These are phyloP conservation scores for Lecanicillium sp. DNA, from an alignment of 2,329 filamentous ascomycete species.

Conservation along the genomic window DNA sequence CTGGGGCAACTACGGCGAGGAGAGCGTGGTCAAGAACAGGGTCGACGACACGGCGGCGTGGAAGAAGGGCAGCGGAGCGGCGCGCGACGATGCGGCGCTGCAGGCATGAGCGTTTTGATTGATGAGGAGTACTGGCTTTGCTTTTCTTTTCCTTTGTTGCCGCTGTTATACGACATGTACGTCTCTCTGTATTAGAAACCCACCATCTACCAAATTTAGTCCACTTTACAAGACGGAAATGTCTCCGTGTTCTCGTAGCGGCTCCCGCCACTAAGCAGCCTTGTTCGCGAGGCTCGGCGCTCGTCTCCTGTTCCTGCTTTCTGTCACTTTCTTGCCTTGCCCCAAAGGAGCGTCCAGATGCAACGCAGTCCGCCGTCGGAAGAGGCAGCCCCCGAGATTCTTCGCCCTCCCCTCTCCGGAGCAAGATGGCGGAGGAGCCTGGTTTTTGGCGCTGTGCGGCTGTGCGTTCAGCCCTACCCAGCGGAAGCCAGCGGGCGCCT, in stretches of 20 bases:
- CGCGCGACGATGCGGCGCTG: slow-evolving; percentile 52
- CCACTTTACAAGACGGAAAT: too few relatives aligned
- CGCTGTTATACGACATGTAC: not conserved
- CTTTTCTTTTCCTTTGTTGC: not conserved
- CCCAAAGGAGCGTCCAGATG: too few relatives aligned
- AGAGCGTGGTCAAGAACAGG: slow-evolving; percentile 43
- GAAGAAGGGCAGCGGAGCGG: slow-evolving; percentile 51
- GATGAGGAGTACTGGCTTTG: not conserved
- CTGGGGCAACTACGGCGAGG: slow-evolving; percentile 59
- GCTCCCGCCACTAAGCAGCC: too few relatives aligned
- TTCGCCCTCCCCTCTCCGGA: too few relatives aligned
- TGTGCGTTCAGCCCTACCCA: slow-evolving; percentile 3
- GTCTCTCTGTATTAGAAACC: not conserved
- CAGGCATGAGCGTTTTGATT: slow-evolving; percentile 37
- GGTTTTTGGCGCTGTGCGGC: not conserved
- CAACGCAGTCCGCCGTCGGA: too few relatives aligned
- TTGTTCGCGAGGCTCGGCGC: too few relatives aligned
- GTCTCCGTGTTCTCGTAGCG: too few relatives aligned
- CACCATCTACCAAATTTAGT: too few relatives aligned
- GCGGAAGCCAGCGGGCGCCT: not conserved
- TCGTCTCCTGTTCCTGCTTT: too few relatives aligned
- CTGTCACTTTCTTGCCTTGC: too few relatives aligned
- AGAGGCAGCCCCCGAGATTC: not conserved
- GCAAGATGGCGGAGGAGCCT: not conserved
- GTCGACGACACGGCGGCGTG: slow-evolving; percentile 51